A percentile compares a stretch with the other conserved stretches of the same genome.
phyloP scores from a whole-genome alignment of 2,329 filamentous ascomycete species.

The Fusarium lyarnte region DNA sequence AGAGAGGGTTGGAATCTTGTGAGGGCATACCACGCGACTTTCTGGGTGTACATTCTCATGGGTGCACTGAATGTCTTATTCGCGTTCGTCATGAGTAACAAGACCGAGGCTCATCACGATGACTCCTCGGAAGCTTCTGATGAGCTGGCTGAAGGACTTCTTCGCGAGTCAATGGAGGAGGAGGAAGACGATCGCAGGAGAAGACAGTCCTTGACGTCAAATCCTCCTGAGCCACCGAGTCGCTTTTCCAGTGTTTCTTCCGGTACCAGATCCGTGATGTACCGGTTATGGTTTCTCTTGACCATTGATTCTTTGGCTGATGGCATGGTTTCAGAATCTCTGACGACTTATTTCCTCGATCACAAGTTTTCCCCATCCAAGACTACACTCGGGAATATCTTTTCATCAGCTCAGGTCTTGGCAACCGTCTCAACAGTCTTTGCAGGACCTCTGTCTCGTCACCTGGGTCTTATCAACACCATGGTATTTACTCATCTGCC shows the following conservation, averaged over 20 bases:
- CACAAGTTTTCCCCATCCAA: slow-evolving; percentile 65
- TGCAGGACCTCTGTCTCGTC: slow-evolving; percentile 65
- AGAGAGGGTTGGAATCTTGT: slow-evolving; percentile 59
- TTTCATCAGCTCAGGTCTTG: slow-evolving; percentile 64
- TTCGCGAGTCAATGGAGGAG: slow-evolving; percentile 34
- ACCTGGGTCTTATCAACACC: slow-evolving; percentile 70
- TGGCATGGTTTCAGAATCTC: slow-evolving; percentile 68
- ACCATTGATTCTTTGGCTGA: slow-evolving; percentile 72
- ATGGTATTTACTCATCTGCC: slow-evolving; percentile 72
- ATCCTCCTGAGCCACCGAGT: slow-evolving; percentile 38
- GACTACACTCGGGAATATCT: slow-evolving; percentile 67
- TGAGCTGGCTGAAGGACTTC: slow-evolving; percentile 38
- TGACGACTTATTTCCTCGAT: slow-evolving; percentile 69
- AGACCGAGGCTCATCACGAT: slow-evolving; percentile 58
- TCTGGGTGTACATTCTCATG: slow-evolving; percentile 67
- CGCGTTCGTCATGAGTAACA: slow-evolving; percentile 57
- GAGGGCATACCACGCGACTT: slow-evolving; percentile 65
- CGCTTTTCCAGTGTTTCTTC: slow-evolving; percentile 65
- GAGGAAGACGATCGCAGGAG: slow-evolving; percentile 12
- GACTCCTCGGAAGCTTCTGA: slow-evolving; percentile 29
- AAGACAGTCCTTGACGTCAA: slow-evolving; percentile 1
- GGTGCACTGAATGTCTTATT: slow-evolving; percentile 61
- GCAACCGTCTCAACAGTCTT: slow-evolving; percentile 64
- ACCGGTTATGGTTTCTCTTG: slow-evolving; percentile 72
- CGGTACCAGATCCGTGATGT: slow-evolving; percentile 67